Base-by-base conservation (phyloP, 164 flowering plant genomes). In the Nelumbo lutea region DNA sequence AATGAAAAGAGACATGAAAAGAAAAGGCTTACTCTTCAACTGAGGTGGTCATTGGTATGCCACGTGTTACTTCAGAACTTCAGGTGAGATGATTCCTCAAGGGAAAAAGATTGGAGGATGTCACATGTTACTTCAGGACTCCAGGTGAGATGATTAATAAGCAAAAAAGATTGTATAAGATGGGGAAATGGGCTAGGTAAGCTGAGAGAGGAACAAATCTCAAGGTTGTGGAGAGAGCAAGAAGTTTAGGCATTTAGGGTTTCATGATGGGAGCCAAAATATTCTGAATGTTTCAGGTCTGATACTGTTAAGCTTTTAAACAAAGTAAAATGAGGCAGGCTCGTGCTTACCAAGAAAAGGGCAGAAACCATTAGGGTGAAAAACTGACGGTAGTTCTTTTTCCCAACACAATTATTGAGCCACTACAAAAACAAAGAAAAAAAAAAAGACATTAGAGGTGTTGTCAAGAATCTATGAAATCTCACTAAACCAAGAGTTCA, bases 391-490 rank as follows among this genome's bases (percentile, higher is more conserved):
- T 96, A 93, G 78, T 96, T 96, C 82, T 73, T 87, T 81, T 83
- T 89, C 71, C 99, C 99, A 53, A 96, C 83, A 71, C 99, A 96
- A 73, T 96, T 96, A 83, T 96, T 96, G 48, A 96, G 85, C 99
- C 99, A 96, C 99, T 96, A 66, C 85, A 86, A 80, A 78, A 77
- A 51, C 67, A 73, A 72, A 27, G 58, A 69, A 6, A 13, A 65
- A 27, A 27, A 27, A 63, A 65, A 68, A 50, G 45, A 10, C 59
- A 70, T 73, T 64, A 79, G 65, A 59, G 6, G 40, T 42, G 39
- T 46, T 55, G 58, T 27, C 7, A 42, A 62, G 40, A 10, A 53
- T 61, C 15, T 13, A 57, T n/a, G 50, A 72, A 44, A 56, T 65
- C 9, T 48, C 46, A 53, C 55, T 9, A 59, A 60, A 27, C 14